phyloP scores from a whole-genome alignment of 2,329 filamentous ascomycete genomes.

The Paecilomyces fulvus region DNA sequence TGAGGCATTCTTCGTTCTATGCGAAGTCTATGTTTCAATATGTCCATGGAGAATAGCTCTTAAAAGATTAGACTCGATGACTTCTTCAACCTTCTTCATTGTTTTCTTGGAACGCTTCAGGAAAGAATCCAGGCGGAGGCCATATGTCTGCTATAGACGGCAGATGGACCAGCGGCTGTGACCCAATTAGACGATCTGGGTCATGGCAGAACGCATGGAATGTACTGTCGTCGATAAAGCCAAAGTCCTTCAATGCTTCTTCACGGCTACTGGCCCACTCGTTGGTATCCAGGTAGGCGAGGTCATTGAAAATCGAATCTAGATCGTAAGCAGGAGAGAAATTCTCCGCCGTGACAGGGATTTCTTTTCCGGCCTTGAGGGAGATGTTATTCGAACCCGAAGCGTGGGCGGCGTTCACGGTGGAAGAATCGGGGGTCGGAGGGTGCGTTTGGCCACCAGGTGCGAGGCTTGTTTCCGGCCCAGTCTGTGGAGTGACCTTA shows the following conservation, averaged over 20 bases:
- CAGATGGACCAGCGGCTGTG: conserved; percentile 28
- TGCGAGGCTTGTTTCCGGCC: conserved; percentile 3
- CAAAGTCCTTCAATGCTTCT: conserved; percentile 35
- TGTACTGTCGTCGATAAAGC: conserved; percentile 35
- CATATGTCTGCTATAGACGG: conserved; percentile 35
- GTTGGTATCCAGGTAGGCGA: conserved; percentile 38
- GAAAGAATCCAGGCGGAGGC: conserved; percentile 35
- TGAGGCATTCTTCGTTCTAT: background rate
- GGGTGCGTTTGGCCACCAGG: conserved; percentile 16
- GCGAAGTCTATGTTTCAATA: background rate
- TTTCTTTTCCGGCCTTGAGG: background rate
- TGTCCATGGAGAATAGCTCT: background rate
- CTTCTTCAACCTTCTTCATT: conserved; percentile 7
- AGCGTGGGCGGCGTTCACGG: conserved; percentile 12
- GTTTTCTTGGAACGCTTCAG: conserved; percentile 28
- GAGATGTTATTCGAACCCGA: background rate
- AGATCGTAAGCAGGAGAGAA: conserved; percentile 20
- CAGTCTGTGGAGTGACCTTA: background rate
- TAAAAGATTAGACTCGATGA: background rate
- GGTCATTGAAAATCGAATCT: conserved; percentile 38
- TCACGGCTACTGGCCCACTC: conserved; percentile 36
- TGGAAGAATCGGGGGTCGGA: conserved; percentile 25
- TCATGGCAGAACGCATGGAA: conserved; percentile 39
- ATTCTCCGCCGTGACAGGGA: background rate
- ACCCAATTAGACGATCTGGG: conserved; percentile 31